Base-by-base conservation (phyloP, 2,329 filamentous ascomycete species). In the Ophioceras dolichostomum region DNA sequence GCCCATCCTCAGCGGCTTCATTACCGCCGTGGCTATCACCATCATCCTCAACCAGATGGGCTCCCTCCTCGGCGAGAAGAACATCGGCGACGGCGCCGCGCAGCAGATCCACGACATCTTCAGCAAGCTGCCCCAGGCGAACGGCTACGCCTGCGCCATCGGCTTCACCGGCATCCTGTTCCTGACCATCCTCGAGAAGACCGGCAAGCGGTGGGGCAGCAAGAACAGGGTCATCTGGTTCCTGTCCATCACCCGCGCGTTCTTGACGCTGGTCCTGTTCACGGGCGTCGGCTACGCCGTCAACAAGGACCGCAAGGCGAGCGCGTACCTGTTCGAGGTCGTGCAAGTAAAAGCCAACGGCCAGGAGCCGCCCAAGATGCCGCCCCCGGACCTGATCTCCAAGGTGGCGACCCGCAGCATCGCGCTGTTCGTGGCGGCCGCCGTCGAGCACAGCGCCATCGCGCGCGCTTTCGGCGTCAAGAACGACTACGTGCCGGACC, bases 11-110 rank as follows among this genome's bases (percentile, higher is more conserved):
- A 73, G 64, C 6, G 76, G 76, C 4, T 80, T 79, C 56, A 77
- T 81, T 45, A 76, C 74, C 0, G 75, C 76, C 2, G 75, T 76
- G 2, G 76, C 74, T 18, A 69, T 81, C 34, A 76, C 73, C 21
- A 80, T 81, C 48, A 68, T 73, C 17, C 67, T 79, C 35, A 74
- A 73, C n/a, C 76, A 81, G 49, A 65, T 81, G 39, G 70, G 65
- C 4, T 70, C 70, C 1, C 64, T 80, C 0, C 65, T 80, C 2
- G 76, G 76, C 9, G 47, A 51, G 18, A 63, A 73, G 9, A 58
- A 62, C 19, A 62, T 72, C 1, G 62, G 67, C 3, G 61, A 62
- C 19, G 67, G 67, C 2, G 67, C 72, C 2, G 72, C 73, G 5
- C 61, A 59, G 10, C 72, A 76, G 41, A 73, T 79, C 34, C 70